Base-by-base conservation (phyloP, 2,329 filamentous ascomycete genomes). In the Claviceps citrina region DNA sequence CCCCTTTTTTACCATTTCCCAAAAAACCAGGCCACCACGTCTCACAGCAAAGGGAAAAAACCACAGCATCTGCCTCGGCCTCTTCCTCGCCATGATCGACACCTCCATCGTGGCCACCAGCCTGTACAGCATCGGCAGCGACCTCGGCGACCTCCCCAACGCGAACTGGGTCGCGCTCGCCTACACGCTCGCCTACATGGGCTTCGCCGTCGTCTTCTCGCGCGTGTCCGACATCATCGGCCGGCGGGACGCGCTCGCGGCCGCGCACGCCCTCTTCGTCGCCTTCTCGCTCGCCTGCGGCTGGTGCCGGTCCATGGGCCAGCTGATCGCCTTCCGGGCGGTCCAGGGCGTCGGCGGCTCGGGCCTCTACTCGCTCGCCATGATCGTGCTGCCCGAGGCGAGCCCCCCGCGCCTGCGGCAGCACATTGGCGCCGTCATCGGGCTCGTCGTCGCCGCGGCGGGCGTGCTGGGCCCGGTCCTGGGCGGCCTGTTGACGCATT, bases 21-120 rank as follows among this genome's bases (percentile, higher is more conserved):
- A n/a, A n/a, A n/a, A n/a, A n/a, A n/a, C n/a, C n/a, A n/a, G n/a
- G n/a, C n/a, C n/a, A n/a, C n/a, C n/a, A n/a, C n/a, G n/a, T n/a
- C n/a, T n/a, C n/a, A n/a, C n/a, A n/a, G n/a, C n/a, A n/a, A n/a
- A n/a, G n/a, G n/a, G n/a, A n/a, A n/a, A n/a, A n/a, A n/a, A n/a
- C n/a, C n/a, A n/a, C 6, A 13, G 68, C 13, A 54, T 72, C 12
- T 65, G 60, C 16, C 54, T 68, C 5, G 72, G 71, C 3, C 60
- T 77, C 1, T 71, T 75, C 39, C 62, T 78, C 36, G 69, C 73
- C 22, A 65, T 75, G 48, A 52, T 76, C n/a, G 73, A 77, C 51
- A 66, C 68, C 1, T 72, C 72, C 3, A 76, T 78, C 28, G 68
- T 78, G 1, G 71, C 73, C 1, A 76, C 73, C 10, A 69, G 68